Conservation (phyloP, 129 eudicot genomes). For the Helianthus tuberosus region DNA sequence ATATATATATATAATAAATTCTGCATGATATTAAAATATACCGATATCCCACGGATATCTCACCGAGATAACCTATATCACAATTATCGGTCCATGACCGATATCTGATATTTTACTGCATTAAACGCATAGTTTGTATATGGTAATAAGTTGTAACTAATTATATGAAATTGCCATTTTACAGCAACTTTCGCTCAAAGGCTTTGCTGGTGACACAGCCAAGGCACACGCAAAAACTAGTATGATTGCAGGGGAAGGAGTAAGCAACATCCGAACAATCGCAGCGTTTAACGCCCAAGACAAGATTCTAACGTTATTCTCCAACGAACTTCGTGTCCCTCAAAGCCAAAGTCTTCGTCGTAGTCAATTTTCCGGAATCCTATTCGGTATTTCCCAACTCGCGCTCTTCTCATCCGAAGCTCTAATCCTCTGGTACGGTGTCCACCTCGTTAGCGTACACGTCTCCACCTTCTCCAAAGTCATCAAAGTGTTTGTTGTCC, state of each 20-base stretch:
- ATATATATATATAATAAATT: no score
- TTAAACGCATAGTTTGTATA: background rate
- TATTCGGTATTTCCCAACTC: conserved; percentile 91
- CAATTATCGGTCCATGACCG: no score
- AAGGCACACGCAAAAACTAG: conserved; percentile 98
- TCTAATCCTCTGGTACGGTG: conserved; percentile 93
- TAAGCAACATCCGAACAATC: conserved; percentile 92
- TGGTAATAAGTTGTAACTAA: background rate
- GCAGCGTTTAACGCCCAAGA: conserved; percentile 98
- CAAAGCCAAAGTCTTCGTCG: conserved; percentile 74
- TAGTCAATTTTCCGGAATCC: conserved; percentile 71
- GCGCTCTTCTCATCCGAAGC: conserved; percentile 94
- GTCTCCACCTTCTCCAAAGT: conserved; percentile 87
- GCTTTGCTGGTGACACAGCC: conserved; percentile 98
- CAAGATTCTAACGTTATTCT: conserved; percentile 71
- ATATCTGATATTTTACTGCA: no score
- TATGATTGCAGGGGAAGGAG: conserved; percentile 99
- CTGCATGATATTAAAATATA: no score
- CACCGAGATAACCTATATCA: no score
- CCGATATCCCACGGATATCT: no score
- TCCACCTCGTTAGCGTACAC: conserved; percentile 75
- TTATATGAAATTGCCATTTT: background rate
- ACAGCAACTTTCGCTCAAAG: conserved; percentile 96
- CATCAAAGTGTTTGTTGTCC: conserved; percentile 85
- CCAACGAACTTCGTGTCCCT: conserved; percentile 69